A percentile compares a stretch with the other conserved stretches of the same genome.
These are phyloP conservation scores for Aquilaria agallochum DNA, from an alignment of 441 rosid genomes.

Conservation along the genomic window DNA sequence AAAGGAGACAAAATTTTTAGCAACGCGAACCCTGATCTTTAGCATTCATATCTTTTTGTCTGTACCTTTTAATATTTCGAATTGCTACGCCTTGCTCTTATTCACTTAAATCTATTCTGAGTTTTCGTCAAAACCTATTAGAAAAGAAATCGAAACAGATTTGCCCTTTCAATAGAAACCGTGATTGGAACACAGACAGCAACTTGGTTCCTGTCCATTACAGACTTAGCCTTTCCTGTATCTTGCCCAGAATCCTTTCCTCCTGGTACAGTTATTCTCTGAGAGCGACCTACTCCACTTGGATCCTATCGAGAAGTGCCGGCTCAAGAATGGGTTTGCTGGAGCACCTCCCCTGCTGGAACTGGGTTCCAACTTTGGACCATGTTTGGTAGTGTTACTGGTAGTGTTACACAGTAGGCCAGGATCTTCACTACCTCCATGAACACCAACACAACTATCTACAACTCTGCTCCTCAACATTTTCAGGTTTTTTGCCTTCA, in stretches of 20 bases:
- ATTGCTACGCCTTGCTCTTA: too few species aligned
- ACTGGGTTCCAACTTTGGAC: constrained; percentile 52
- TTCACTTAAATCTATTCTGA: too few species aligned
- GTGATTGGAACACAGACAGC: too few species aligned
- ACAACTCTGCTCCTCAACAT: constrained; percentile 63
- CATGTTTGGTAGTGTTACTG: constrained; percentile 17
- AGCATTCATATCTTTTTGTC: too few species aligned
- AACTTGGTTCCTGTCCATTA: too few species aligned
- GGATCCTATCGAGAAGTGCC: constrained; percentile 61
- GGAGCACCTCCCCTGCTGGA: constrained; percentile 47
- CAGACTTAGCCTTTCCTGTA: constrained; percentile 46
- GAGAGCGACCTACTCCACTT: constrained; percentile 57
- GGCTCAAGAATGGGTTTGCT: constrained; percentile 61
- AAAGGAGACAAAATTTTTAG: too few species aligned
- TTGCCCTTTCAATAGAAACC: too few species aligned
- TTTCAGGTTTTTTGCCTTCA: constrained; percentile 51
- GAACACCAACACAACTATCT: constrained; percentile 48
- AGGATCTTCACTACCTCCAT: constrained; percentile 45
- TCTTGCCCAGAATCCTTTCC: constrained; percentile 73
- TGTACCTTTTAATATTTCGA: too few species aligned
- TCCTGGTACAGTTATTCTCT: constrained; percentile 46
- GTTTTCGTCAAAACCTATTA: too few species aligned
- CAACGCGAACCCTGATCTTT: too few species aligned
- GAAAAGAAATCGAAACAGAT: too few species aligned
- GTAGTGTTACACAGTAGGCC: too few species aligned